Percentiles rank a stretch among this genome's conserved stretches.
These are phyloP conservation scores for Calonectria ilicicola DNA, from an alignment of 2,329 filamentous ascomycete genomes.

Conservation along the genomic window DNA sequence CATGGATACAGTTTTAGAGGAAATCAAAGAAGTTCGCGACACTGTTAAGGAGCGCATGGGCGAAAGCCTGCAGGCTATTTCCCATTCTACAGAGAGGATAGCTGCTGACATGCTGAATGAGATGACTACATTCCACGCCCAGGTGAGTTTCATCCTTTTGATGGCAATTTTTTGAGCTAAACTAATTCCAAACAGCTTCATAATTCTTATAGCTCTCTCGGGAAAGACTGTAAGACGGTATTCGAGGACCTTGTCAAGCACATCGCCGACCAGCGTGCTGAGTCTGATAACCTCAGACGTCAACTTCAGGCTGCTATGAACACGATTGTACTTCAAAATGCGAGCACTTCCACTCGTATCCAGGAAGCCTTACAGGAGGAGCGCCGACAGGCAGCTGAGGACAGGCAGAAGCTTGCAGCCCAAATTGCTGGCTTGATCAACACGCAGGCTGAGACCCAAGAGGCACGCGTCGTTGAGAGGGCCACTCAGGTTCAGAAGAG, in stretches of 20 bases:
- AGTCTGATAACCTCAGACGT: slow-evolving; percentile 78
- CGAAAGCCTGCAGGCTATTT: slow-evolving; percentile 85
- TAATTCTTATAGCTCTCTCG: slow-evolving; percentile 84
- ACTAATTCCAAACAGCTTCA: slow-evolving; percentile 70
- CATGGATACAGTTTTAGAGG: slow-evolving; percentile 91
- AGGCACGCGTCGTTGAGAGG: slow-evolving; percentile 75
- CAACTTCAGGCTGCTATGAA: slow-evolving; percentile 79
- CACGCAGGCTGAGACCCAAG: slow-evolving; percentile 79
- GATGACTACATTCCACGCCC: slow-evolving; percentile 83
- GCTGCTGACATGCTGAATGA: slow-evolving; percentile 90
- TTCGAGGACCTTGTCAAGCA: slow-evolving; percentile 86
- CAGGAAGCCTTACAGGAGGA: slow-evolving; percentile 81
- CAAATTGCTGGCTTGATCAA: slow-evolving; percentile 85
- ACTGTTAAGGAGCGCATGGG: slow-evolving; percentile 89
- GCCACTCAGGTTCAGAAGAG: slow-evolving; percentile 73
- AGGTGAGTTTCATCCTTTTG: slow-evolving; percentile 51
- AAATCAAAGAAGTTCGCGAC: slow-evolving; percentile 90
- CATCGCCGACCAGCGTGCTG: slow-evolving; percentile 79
- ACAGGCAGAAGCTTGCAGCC: slow-evolving; percentile 78
- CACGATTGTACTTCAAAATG: slow-evolving; percentile 76
- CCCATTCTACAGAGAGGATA: slow-evolving; percentile 86
- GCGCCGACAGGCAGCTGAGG: slow-evolving; percentile 76
- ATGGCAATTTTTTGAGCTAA: not conserved
- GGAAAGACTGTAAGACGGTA: slow-evolving; percentile 85
- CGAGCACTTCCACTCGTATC: slow-evolving; percentile 73